Conservation (phyloP, 176 grass and related monocot species). For the Cenchrus americanus region DNA sequence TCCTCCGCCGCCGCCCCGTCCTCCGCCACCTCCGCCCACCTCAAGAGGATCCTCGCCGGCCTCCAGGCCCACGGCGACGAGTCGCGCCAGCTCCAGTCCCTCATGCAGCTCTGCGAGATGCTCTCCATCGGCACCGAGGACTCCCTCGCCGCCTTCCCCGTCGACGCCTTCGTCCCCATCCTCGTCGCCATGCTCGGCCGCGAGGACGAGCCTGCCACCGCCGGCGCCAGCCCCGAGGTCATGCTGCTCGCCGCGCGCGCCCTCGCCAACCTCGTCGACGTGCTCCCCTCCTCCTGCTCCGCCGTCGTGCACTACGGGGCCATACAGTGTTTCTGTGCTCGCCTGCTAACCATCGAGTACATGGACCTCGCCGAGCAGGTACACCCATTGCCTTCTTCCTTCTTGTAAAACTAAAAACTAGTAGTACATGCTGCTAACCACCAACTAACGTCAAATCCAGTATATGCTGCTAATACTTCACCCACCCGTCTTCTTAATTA, state of each 20-base stretch:
- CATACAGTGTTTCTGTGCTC: slow-evolving; percentile 84
- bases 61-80: slow-evolving; percentile 70
- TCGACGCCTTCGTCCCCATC: slow-evolving; percentile 85
- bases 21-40: slow-evolving; percentile 46
- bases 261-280: slow-evolving; percentile 81
- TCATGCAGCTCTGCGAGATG: slow-evolving; percentile 95
- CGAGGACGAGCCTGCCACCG: slow-evolving; percentile 33
- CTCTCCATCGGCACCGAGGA: slow-evolving; percentile 89
- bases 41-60: slow-evolving; percentile 86
- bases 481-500: slow-evolving; percentile 20
- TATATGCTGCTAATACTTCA: neutral
- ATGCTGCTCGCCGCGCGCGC: slow-evolving; percentile 88
- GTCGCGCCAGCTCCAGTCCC: slow-evolving; percentile 64
- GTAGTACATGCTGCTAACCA: too few species aligned
- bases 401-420: too few species aligned
- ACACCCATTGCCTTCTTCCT: neutral
- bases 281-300: slow-evolving; percentile 76
- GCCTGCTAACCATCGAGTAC: slow-evolving; percentile 91
- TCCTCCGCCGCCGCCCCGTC: slow-evolving; percentile 51
- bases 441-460: too few species aligned
- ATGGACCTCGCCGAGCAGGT: slow-evolving; percentile 99
- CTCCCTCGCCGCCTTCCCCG: slow-evolving; percentile 73
- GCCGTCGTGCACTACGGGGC: slow-evolving; percentile 89
- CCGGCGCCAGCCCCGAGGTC: slow-evolving; percentile 70
- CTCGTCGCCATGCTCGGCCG: slow-evolving; percentile 72